phyloP scores from a whole-genome alignment of 352 stramenopile species.

The Phytopythium boreale region DNA sequence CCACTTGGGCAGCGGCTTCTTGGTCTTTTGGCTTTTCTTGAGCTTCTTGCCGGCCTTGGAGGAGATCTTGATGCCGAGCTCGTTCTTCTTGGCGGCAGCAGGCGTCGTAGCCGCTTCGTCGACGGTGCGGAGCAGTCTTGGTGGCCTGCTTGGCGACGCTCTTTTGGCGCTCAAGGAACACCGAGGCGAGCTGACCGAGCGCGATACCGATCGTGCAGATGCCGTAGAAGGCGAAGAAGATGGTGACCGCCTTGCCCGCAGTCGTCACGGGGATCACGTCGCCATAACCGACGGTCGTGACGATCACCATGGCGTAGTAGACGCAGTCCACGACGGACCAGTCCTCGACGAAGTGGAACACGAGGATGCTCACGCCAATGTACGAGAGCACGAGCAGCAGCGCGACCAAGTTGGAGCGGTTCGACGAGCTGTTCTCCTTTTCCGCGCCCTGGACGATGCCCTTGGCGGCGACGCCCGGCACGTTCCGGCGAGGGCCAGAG shows the following conservation, averaged over 20 bases:
- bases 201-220: slow-evolving; percentile 68
- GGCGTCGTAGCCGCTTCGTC: slow-evolving; percentile 33
- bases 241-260: slow-evolving; percentile 72
- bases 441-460: slow-evolving; percentile 26
- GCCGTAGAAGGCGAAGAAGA: slow-evolving; percentile 84
- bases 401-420: slow-evolving; percentile 31
- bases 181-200: slow-evolving; percentile 46
- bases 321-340: slow-evolving; percentile 79
- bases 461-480: slow-evolving; percentile 22
- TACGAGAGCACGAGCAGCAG: slow-evolving; percentile 59
- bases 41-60: not conserved
- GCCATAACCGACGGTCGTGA: slow-evolving; percentile 91
- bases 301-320: slow-evolving; percentile 91
- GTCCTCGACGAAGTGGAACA: slow-evolving; percentile 53
- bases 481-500: slow-evolving; percentile 13
- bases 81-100: slow-evolving; percentile 17
- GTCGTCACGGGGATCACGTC: slow-evolving; percentile 63
- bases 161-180: slow-evolving; percentile 55
- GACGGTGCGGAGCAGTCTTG: slow-evolving; percentile 44
- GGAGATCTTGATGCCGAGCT: slow-evolving; percentile 9
- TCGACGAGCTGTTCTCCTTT: slow-evolving; percentile 8
- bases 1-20: slow-evolving; percentile 21
- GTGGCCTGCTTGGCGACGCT: slow-evolving; percentile 57
- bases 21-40: not conserved
- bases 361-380: slow-evolving; percentile 45